Percentiles rank a stretch among this genome's conserved stretches.
phyloP scores from a whole-genome alignment of 257 asterid genomes.

The Solanum pinnatisectum region DNA sequence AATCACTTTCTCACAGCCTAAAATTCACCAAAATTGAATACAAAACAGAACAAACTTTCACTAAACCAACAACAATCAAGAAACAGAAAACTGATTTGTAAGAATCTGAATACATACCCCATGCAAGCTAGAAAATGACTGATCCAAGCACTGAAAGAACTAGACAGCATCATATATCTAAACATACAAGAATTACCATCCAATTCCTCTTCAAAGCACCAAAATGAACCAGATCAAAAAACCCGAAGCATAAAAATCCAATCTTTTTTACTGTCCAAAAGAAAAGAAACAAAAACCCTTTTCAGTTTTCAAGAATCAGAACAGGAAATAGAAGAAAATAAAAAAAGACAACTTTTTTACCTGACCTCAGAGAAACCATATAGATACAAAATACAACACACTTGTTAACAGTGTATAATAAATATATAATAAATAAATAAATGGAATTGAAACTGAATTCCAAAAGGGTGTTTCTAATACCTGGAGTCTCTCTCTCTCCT shows the following conservation, averaged over 20 bases:
- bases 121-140: slow-evolving; percentile 55
- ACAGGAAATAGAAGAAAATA: background rate
- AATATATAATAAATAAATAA: background rate
- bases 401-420: background rate
- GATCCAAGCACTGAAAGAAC: slow-evolving; percentile 64
- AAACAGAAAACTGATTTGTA: background rate
- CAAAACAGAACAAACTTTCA: background rate
- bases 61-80: background rate
- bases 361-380: background rate
- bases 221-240: slow-evolving; percentile 9
- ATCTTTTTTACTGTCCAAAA: background rate
- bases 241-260: slow-evolving; percentile 6
- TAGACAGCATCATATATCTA: slow-evolving; percentile 44
- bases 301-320: background rate
- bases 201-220: background rate
- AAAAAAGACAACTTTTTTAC: background rate
- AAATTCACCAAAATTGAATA: background rate
- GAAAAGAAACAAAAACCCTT: background rate
- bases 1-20: background rate
- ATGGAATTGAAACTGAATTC: background rate
- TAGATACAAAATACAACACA: background rate
- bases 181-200: slow-evolving; percentile 7
- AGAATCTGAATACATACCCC: slow-evolving; percentile 62
- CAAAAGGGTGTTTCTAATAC: background rate
- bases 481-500: background rate